Evolutionary conservation across 2,329 filamentous ascomycete species (phyloP), one percentile per base, ranked within the genome.

Genomic region (Pseudocercospora pini-densiflorae): DNA sequence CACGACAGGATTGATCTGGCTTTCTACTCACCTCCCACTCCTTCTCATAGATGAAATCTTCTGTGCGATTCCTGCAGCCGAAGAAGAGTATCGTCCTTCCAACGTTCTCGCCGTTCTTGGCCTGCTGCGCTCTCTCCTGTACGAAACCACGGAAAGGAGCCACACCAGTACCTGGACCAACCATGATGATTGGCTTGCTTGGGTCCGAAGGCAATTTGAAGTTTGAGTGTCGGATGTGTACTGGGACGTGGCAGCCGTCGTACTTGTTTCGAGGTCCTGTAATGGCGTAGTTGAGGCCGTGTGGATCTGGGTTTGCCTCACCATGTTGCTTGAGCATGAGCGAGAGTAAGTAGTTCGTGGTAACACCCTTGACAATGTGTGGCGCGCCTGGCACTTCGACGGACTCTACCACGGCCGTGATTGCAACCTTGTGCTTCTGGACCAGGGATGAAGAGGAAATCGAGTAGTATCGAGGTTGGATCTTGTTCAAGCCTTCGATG

Each of bases 121-220:
- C 93, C 79, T 92, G 89, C 76, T 92, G 91, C 61, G 92, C 93
- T 73, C 95, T 89, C 81, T 99, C 95, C 78, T 98, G 95, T 9
- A 99, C 86, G 78, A 99, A 99, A 6, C 87, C 95, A 72, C 95
- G 90, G 89, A 99, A 97, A 19, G 95, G 95, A 27, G 95, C 95
- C 63, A 97, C 93, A 84, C 95, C 95, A 61, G 95, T 98, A 77
- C 95, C 95, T 12, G 95, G 95, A 24, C 95, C 95, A 73, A 98
- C 89, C 89, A 97, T 94, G 79, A 99, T 97, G 74, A 99, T 85
- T 31, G 95, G 95, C 82, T 96, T 97, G 58, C 91, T 88, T 3
- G 95, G 93, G 75, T 99, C 94, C 16, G 95, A 97, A 8, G 95
- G 95, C 31, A 99, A 88, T 84, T 98, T 98, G 88, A 99, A 99